Base-by-base conservation (phyloP, 1,284 basidiomycete species). In the Ceratobasidium sp. region DNA sequence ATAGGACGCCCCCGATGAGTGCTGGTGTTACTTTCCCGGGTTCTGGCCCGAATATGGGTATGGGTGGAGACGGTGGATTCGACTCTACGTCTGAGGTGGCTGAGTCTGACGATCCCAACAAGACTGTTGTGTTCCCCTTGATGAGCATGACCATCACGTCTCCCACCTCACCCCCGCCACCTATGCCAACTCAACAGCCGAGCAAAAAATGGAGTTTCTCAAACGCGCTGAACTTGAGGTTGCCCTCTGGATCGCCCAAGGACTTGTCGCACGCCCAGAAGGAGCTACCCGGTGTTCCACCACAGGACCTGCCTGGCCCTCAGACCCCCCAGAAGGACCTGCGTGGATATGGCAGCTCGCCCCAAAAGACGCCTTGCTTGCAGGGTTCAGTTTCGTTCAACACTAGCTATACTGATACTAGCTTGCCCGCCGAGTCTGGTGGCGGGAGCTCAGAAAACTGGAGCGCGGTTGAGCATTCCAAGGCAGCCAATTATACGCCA, bases 141-240 rank as follows among this genome's bases (percentile, higher is more conserved):
- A 84, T 90, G 23, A 92, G 92, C 81, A 84, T 90, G 23, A 92
- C 92, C 80, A 88, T 91, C 76, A 88, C 89, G 9, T 79, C 86
- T 59, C 80, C 83, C 40, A 82, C 80, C 17, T 78, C 76, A 3
- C 62, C 83, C 79, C 84, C 93, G 1, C 93, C 93, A 64, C 68
- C 78, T 12, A 52, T 66, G 67, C 50, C 76, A 10, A 78, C 7
- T 56, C 79, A 66, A 66, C 76, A 77, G 38, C 80, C 78, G 81
- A 94, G 91, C 56, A 97, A 97, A 88, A 98, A 98, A 85, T 98
- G 96, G 96, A 97, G 96, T 82, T 95, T 98, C 85, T 95, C 95
- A 6, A 94, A 91, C 78, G 94, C 94, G 6, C 87, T 98, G n/a
- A 96, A 93, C 81, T 89, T 96, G 81, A 94, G 92, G 83, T 85